phyloP scores from a whole-genome alignment of 257 asterid genomes.

The Buddleja alternifolia region DNA sequence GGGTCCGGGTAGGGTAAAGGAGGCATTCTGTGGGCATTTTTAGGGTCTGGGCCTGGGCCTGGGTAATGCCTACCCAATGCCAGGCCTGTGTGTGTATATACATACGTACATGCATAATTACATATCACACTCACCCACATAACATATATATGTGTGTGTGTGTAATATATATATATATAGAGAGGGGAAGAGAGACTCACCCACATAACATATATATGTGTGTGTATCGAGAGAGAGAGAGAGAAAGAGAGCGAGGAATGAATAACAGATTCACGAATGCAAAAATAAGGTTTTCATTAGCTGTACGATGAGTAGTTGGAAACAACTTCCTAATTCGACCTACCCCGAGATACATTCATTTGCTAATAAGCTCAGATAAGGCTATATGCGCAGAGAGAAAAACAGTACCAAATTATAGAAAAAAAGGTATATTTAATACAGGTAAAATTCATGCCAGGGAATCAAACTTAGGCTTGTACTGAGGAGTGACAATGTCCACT shows the following conservation, averaged over 20 bases:
- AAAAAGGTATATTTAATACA: background rate
- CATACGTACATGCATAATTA: too few relatives aligned
- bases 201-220: background rate
- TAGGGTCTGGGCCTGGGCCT: too few relatives aligned
- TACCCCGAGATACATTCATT: background rate
- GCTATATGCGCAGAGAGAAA: background rate
- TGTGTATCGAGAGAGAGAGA: background rate
- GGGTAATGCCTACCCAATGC: too few relatives aligned
- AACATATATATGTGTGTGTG: too few relatives aligned
- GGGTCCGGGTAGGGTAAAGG: too few relatives aligned
- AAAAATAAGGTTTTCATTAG: background rate
- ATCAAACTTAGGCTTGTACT: conserved; percentile 84
- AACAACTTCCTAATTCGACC: background rate
- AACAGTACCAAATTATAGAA: background rate
- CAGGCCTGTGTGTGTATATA: too few relatives aligned
- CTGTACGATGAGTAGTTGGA: background rate
- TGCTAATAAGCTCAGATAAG: background rate
- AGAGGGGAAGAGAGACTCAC: too few relatives aligned
- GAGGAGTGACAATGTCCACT: too few relatives aligned
- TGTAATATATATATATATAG: too few relatives aligned
- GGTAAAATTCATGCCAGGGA: conserved; percentile 48
- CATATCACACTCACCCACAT: too few relatives aligned
- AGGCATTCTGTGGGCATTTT: too few relatives aligned
- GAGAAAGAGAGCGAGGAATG: background rate
- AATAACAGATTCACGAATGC: background rate